Evolutionary conservation across 2,329 filamentous ascomycete genomes (phyloP), one percentile per base, ranked within the genome.

Genomic region (Pezicula neosporulosa): DNA sequence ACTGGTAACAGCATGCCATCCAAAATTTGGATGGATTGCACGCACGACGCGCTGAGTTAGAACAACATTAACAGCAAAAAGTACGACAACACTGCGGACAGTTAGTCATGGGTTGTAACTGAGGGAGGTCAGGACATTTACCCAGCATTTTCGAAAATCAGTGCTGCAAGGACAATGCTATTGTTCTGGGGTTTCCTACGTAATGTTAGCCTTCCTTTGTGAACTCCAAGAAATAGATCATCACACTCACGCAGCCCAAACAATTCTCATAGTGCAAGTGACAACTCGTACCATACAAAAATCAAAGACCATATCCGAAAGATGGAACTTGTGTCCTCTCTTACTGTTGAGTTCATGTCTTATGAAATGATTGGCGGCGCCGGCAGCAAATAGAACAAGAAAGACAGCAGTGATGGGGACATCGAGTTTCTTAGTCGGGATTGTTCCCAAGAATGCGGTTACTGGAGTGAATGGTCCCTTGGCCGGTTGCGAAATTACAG

Each of bases 21-120:
- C 89, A 21, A 90, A 63, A 1, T 65, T 64, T 0, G 89, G 89
- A 60, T 92, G 87, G 47, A 82, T 80, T 6, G 86, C 85, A 44
- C 90, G 80, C 24, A 94, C 69, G 28, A 95, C 76, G 38, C 90
- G 83, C 68, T 90, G 87, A 0, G 85, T 72, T 63, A 91, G 87
- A 62, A 94, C 71, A 37, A 95, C 70, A 70, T 95, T 93, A 68
- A 90, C 73, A 60, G 92, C 71, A 67, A 89, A 92, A 27, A 95
- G 72, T 7, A 95, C 68, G 36, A 94, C 67, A 12, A 90, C 82
- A 44, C 55, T 54, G 18, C 6, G 5, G 21, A 3, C 27, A 19
- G 37, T 53, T 33, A 53, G 37, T 44, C 6, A 21, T 15, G 18
- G 10, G 5, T 19, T 13, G 9, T 10, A 41, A 13, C 38, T 30